A percentile compares a stretch with the other conserved stretches of the same genome.
phyloP scores from a whole-genome alignment of 768 basidiomycete species.

The Leccinum disarticulatum region DNA sequence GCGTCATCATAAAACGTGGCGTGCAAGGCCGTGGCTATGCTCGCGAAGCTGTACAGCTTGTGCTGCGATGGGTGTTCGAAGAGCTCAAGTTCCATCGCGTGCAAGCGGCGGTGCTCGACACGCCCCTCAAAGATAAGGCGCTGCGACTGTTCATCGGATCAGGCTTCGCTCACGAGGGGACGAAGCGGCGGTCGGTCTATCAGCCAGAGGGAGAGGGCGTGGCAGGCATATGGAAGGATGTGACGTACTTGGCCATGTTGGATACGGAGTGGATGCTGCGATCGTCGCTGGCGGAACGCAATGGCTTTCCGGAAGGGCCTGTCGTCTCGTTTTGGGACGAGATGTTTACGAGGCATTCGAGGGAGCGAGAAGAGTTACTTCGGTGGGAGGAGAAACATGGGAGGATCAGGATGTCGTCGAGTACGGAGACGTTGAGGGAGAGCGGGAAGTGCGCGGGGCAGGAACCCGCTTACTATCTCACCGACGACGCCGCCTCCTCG shows the following conservation, averaged over 20 bases:
- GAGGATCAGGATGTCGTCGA: constrained; percentile 34
- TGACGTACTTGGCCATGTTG: constrained; percentile 58
- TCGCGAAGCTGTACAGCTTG: constrained; percentile 43
- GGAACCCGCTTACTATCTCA: constrained; percentile 14
- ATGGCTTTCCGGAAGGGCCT: constrained; percentile 13
- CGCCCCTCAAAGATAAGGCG: constrained; percentile 42
- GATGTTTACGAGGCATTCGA: constrained; percentile 54
- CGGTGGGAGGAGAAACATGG: constrained; percentile 46
- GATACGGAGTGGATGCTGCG: constrained; percentile 59
- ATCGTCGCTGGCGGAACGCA: constrained; percentile 18
- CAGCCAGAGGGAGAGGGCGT: constrained; percentile 39
- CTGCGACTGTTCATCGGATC: constrained; percentile 47
- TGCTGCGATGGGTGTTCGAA: constrained; percentile 46
- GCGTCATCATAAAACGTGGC: constrained; percentile 45
- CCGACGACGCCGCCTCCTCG: constrained; percentile 19
- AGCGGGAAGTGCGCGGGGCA: neutral
- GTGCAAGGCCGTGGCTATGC: constrained; percentile 46
- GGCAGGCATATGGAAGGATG: constrained; percentile 53
- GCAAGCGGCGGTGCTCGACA: constrained; percentile 44
- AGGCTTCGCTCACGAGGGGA: constrained; percentile 66
- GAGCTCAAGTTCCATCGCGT: constrained; percentile 36
- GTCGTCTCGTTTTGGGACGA: constrained; percentile 60
- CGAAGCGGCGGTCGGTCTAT: constrained; percentile 52
- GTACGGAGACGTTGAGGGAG: constrained; percentile 44
- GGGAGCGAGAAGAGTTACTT: constrained; percentile 56